Evolutionary conservation across 2,329 filamentous ascomycete species (phyloP).

Genomic region (Alternaria sp.): DNA sequence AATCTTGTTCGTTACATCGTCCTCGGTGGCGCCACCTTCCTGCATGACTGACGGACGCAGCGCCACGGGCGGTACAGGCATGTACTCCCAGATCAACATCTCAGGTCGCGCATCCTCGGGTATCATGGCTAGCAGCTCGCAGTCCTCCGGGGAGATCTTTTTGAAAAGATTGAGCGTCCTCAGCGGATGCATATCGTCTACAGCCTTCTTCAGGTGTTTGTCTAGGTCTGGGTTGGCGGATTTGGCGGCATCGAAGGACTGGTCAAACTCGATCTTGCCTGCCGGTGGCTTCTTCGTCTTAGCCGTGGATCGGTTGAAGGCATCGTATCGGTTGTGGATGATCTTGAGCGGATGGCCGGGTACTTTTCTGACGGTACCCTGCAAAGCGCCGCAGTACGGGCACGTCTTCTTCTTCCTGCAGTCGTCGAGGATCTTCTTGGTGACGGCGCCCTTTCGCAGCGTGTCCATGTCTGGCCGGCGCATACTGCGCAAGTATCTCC

Average conservation of each 20-base stretch:
- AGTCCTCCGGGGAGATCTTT: conserved; percentile 83
- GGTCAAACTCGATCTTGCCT: conserved; percentile 85
- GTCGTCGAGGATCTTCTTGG: conserved; percentile 87
- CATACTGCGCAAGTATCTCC: conserved; percentile 79
- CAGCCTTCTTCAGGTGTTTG: conserved; percentile 88
- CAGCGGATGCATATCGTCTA: conserved; percentile 92
- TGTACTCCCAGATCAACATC: conserved; percentile 97
- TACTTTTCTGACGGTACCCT: conserved; percentile 91
- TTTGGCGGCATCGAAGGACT: conserved; percentile 82
- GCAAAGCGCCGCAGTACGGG: conserved; percentile 80
- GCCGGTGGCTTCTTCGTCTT: conserved; percentile 83
- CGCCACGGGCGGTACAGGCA: conserved; percentile 92
- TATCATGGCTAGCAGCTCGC: conserved; percentile 89
- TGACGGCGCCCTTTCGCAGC: conserved; percentile 80
- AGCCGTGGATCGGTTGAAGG: conserved; percentile 88
- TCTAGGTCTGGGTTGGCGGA: conserved; percentile 83
- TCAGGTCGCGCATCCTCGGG: conserved; percentile 88
- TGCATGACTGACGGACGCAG: conserved; percentile 94
- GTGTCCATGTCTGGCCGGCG: conserved; percentile 86
- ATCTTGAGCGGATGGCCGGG: conserved; percentile 86
- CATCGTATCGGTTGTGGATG: conserved; percentile 88
- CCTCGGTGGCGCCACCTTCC: conserved; percentile 91
- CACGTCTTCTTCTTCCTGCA: conserved; percentile 88
- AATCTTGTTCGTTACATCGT: conserved; percentile 96
- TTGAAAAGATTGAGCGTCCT: conserved; percentile 91